These are phyloP conservation scores for Epichloe elymi DNA, from an alignment of 2,329 filamentous ascomycete species.

Conservation along the genomic window DNA sequence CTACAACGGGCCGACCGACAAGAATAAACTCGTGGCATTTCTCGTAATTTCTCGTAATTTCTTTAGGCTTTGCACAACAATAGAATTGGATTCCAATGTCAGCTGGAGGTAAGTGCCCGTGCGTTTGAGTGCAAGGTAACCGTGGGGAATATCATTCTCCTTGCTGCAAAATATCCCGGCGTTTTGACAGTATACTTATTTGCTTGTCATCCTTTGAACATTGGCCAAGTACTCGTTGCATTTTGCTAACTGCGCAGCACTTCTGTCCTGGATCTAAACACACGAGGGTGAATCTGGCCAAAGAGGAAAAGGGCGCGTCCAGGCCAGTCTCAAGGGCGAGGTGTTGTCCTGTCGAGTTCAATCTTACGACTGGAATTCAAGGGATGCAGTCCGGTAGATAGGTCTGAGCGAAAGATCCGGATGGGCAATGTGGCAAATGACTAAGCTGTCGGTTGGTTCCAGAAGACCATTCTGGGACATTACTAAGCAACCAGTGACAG, in stretches of 20 bases:
- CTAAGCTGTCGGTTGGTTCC: too few species aligned
- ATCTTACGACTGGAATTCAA: slow-evolving; percentile 5
- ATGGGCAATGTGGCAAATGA: too few species aligned
- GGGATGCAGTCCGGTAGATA: not conserved
- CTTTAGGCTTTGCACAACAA: not conserved
- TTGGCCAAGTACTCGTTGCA: not conserved
- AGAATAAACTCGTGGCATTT: not conserved
- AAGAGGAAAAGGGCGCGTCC: not conserved
- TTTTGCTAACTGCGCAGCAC: not conserved
- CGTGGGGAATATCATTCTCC: not conserved
- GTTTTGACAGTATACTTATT: not conserved
- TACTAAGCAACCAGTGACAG: too few species aligned
- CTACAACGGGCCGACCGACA: not conserved
- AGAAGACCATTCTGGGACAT: too few species aligned
- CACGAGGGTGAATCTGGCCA: not conserved
- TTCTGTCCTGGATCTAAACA: not conserved
- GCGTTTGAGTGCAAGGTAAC: not conserved
- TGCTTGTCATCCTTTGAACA: not conserved
- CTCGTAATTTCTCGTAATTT: not conserved
- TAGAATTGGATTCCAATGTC: not conserved
- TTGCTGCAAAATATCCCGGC: not conserved
- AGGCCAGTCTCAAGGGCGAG: not conserved
- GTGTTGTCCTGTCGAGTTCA: not conserved
- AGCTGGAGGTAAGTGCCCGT: not conserved
- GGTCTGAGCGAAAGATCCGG: too few species aligned